A percentile compares a stretch with the other conserved stretches of the same genome.
Conservation (phyloP, 2,329 filamentous ascomycete genomes). For the Claviceps humidiphila region DNA sequence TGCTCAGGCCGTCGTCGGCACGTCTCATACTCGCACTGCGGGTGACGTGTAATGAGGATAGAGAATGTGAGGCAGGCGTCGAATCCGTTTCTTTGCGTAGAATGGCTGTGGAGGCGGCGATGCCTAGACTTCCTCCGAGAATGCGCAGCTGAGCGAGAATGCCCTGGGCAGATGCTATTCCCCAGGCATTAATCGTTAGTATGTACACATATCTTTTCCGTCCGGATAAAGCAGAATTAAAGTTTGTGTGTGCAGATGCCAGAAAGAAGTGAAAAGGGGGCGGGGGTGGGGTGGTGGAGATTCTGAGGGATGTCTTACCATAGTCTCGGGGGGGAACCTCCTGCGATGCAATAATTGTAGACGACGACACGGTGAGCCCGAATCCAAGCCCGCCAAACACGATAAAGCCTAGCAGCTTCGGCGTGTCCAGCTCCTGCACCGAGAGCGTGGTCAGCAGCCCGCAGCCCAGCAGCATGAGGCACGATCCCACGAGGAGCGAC, state of each 20-base stretch:
- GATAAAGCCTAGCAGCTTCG: slow-evolving; percentile 35
- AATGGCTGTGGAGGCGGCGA: slow-evolving; percentile 37
- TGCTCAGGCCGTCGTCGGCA: slow-evolving; percentile 12
- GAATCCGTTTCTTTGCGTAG: slow-evolving; percentile 18
- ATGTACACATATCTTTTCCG: too few species aligned
- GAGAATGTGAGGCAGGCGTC: not conserved
- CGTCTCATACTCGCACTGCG: slow-evolving; percentile 3
- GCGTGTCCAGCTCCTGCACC: slow-evolving; percentile 19
- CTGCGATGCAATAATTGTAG: slow-evolving; percentile 31
- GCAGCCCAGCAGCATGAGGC: slow-evolving; percentile 32
- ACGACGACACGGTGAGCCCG: slow-evolving; percentile 32
- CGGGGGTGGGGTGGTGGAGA: too few species aligned
- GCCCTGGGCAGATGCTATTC: slow-evolving; percentile 35
- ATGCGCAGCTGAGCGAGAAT: slow-evolving; percentile 38
- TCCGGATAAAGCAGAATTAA: too few species aligned
- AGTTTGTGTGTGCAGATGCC: too few species aligned
- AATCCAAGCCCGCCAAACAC: slow-evolving; percentile 40
- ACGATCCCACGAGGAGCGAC: slow-evolving; percentile 28
- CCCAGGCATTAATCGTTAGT: not conserved
- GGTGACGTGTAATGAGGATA: not conserved
- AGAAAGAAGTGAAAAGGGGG: too few species aligned
- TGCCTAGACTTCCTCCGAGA: slow-evolving; percentile 40
- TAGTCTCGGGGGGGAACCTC: slow-evolving; percentile 32
- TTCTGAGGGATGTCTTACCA: slow-evolving; percentile 20
- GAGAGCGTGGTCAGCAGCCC: slow-evolving; percentile 29